Evolutionary conservation across 192 early-diverging fungal species (phyloP).

Genomic region (Backusella parvicylindrica): DNA sequence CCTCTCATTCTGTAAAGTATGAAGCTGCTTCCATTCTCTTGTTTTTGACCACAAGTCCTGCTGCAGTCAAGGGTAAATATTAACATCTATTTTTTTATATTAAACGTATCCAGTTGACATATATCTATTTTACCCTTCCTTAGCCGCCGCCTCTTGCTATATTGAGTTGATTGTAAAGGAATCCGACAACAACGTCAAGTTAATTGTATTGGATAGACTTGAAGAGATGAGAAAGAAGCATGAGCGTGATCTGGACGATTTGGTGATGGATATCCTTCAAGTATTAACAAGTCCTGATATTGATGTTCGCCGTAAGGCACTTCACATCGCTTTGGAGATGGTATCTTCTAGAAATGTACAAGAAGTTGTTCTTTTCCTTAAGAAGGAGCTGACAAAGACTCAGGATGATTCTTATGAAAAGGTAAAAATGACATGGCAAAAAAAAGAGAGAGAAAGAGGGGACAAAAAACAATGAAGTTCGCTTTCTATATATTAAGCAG

Average conservation of each 20-base stretch:
- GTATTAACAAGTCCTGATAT: slow-evolving; percentile 91
- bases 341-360: slow-evolving; percentile 87
- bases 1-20: slow-evolving; percentile 91
- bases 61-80: slow-evolving; percentile 79
- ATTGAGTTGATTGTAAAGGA: slow-evolving; percentile 90
- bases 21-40: slow-evolving; percentile 95
- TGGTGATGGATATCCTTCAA: slow-evolving; percentile 96
- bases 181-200: slow-evolving; percentile 97
- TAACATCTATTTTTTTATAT: not conserved
- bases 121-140: not conserved
- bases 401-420: slow-evolving; percentile 88
- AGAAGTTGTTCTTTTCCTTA: slow-evolving; percentile 88
- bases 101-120: not conserved
- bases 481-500: too few species aligned
- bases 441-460: not conserved
- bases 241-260: slow-evolving; percentile 83
- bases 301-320: slow-evolving; percentile 86
- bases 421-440: slow-evolving; percentile 30
- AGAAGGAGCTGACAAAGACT: slow-evolving; percentile 95
- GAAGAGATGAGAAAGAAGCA: slow-evolving; percentile 88
- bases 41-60: slow-evolving; percentile 78
- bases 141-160: slow-evolving; percentile 87
- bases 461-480: not conserved
- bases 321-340: slow-evolving; percentile 90
- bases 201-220: slow-evolving; percentile 91